Conservation (phyloP, 208 protist genomes). For the Trypanosoma congolense region DNA sequence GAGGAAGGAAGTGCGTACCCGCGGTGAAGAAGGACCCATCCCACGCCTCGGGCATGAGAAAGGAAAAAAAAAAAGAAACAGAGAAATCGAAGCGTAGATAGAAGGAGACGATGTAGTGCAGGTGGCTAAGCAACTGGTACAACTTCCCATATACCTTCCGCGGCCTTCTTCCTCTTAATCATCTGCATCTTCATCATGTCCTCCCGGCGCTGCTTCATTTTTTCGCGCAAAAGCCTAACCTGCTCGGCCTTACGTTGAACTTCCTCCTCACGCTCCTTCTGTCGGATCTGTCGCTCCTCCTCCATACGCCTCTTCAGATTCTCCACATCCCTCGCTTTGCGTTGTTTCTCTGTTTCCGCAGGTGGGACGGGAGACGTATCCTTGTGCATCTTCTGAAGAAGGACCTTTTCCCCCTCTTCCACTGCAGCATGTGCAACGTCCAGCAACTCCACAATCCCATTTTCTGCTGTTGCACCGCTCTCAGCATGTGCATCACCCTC, state of each 20-base stretch:
- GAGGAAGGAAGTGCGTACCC: no score
- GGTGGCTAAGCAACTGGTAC: neutral
- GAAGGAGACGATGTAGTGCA: neutral
- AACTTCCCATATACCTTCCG: slow-evolving; percentile 13
- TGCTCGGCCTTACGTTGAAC: slow-evolving; percentile 7
- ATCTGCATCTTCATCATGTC: slow-evolving; percentile 26
- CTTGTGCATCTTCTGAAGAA: neutral
- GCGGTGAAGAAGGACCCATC: no score
- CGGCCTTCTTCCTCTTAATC: slow-evolving; percentile 36
- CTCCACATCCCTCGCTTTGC: neutral
- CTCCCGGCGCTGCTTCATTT: slow-evolving; percentile 25
- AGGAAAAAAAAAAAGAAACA: slow-evolving; percentile 5
- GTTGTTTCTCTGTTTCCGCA: neutral
- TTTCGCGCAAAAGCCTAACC: neutral
- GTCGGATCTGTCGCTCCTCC: slow-evolving; percentile 29
- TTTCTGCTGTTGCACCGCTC: neutral
- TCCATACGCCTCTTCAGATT: neutral
- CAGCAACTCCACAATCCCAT: neutral
- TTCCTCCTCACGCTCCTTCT: slow-evolving; percentile 52
- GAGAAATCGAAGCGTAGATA: slow-evolving; percentile 1
- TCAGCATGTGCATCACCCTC: neutral
- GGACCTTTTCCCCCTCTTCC: slow-evolving; percentile 31
- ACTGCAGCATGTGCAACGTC: slow-evolving; percentile 34
- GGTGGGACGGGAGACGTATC: neutral
- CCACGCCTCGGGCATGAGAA: no score